Conservation (phyloP, 768 basidiomycete genomes). For the Naematelia aurantialba region DNA sequence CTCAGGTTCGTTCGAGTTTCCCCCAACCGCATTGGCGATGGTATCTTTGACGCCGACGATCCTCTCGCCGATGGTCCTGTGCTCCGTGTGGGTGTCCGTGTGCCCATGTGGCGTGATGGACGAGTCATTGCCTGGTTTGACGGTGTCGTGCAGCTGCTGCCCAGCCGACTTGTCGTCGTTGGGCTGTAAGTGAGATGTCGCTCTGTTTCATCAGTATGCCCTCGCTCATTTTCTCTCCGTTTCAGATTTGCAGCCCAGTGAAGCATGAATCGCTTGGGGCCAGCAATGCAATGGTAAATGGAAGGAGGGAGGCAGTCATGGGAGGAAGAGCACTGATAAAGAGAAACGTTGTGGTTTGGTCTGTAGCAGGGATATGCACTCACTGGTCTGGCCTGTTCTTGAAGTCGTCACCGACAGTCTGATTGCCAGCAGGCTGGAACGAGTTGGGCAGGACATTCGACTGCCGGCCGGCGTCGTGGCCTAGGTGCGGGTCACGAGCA, state of each 20-base stretch:
- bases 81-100: no score
- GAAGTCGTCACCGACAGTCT: conserved; percentile 10
- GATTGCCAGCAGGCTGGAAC: conserved; percentile 17
- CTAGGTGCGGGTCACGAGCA: conserved; percentile 7
- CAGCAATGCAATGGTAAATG: no score
- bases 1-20: not conserved
- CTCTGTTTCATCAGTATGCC: conserved; percentile 4
- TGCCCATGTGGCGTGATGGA: not conserved
- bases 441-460: conserved; percentile 4
- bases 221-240: not conserved
- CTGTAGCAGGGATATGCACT: no score
- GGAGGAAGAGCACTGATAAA: not conserved
- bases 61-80: not conserved
- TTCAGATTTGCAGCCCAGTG: no score
- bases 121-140: conserved; percentile 16
- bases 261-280: not conserved
- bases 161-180: conserved; percentile 12
- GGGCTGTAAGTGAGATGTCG: conserved; percentile 9
- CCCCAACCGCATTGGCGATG: not conserved
- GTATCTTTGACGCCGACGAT: not conserved
- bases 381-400: conserved; percentile 15
- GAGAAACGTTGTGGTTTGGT: not conserved
- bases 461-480: conserved; percentile 11
- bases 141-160: conserved; percentile 13
- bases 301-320: no score